Evolutionary conservation across 331 rosid species (phyloP), one percentile per base, ranked within the genome.

Genomic region (Stylosanthes scabra): DNA sequence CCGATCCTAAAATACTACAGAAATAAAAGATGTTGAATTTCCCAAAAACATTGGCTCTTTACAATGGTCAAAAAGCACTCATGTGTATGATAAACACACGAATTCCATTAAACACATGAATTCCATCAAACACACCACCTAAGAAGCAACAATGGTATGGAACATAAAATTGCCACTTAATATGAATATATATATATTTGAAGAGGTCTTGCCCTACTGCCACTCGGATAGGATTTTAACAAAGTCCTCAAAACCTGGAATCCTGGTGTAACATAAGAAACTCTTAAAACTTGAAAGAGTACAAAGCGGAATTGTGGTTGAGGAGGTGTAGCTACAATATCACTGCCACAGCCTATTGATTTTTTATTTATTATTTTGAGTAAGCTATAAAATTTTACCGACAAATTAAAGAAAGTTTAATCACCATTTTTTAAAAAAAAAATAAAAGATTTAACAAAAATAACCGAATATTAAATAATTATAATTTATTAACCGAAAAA

Each of bases 271-370:
- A 56, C 55, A 7, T 7, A 49, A 27, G 11, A 51, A 41, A 64
- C 42, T 10, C 25, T 20, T 11, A 28, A 57, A 13, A 20, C 25
- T 20, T 20, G 52, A 4, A 20, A 20, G 25, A 20, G 37, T 7
- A 66, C 13, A 58, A 27, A 13, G 59, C 56, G 8, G 71, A 64
- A 40, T 49, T 39, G 29, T 77, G 51, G 27, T 9, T 41, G 5
- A 12, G 50, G 15, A 11, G n/a, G 55, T 65, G 56, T 31, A 65
- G n/a, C 42, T 66, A 27, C 66, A 56, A 20, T 20, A 20, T 28
- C 44, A n/a, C 37, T 29, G n/a, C 45, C 45, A 47, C 45, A 13
- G 5, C 29, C 61, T 11, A 20, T 47, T 61, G 11, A 63, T 14
- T 61, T 16, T 3, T 9, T 46, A 52, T 20, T 20, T 20, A 20